A percentile compares a stretch with the other conserved stretches of the same genome.
Evolutionary conservation across 768 basidiomycete species (phyloP).

Genomic region (Chalciporus pseudorubinellus): DNA sequence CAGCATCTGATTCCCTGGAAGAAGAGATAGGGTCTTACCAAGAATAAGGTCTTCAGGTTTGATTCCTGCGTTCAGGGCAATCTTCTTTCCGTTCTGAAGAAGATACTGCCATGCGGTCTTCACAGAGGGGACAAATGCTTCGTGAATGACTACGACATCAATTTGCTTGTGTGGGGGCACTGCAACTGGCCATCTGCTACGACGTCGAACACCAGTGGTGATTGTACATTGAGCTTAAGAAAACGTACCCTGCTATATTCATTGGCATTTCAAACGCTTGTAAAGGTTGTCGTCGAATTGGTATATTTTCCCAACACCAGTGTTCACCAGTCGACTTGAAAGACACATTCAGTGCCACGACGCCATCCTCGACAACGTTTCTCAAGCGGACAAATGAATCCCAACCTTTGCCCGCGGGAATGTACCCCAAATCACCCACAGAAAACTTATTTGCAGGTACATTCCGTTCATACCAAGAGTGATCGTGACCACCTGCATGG

Average conservation of each 20-base stretch:
- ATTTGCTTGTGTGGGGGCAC: constrained; percentile 38
- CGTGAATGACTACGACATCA: constrained; percentile 40
- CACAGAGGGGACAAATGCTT: constrained; percentile 22
- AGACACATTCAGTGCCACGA: constrained; percentile 21
- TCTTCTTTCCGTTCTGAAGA: constrained; percentile 29
- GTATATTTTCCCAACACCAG: constrained; percentile 39
- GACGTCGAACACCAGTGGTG: neutral
- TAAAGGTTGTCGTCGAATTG: constrained; percentile 29
- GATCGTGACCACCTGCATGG: constrained; percentile 34
- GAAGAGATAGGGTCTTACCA: constrained; percentile 26
- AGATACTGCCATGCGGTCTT: constrained; percentile 41
- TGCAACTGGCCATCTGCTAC: constrained; percentile 43
- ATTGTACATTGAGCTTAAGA: neutral
- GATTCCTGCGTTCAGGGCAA: constrained; percentile 35
- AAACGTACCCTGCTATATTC: constrained; percentile 33
- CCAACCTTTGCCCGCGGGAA: constrained; percentile 37
- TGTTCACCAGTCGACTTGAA: constrained; percentile 29
- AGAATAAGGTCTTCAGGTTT: constrained; percentile 42
- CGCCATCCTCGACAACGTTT: constrained; percentile 37
- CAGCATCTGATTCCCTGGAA: neutral
- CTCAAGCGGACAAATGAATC: constrained; percentile 37
- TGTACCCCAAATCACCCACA: constrained; percentile 47
- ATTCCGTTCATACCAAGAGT: constrained; percentile 40
- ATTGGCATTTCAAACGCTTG: constrained; percentile 34
- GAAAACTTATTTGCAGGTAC: constrained; percentile 41